A percentile compares a stretch with the other conserved stretches of the same genome.
These are phyloP conservation scores for Penicillium malachiteum DNA, from an alignment of 495 filamentous ascomycete species.

Conservation along the genomic window DNA sequence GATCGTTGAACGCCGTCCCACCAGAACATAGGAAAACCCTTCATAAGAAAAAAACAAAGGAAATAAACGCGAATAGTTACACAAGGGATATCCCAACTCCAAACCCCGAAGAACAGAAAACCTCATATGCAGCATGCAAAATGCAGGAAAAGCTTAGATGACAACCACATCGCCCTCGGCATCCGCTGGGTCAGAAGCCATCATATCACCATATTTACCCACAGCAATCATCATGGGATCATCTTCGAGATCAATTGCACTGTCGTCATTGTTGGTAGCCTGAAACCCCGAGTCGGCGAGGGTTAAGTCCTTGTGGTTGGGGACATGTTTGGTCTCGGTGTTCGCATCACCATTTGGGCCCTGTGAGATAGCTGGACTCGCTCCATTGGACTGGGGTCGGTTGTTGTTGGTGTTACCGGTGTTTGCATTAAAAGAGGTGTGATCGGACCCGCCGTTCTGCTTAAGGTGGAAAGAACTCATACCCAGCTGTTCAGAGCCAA, in stretches of 20 bases:
- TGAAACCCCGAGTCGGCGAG: constrained; percentile 35
- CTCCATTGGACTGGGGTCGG: constrained; percentile 7
- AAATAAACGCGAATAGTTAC: constrained; percentile 16
- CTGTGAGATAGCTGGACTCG: constrained; percentile 10
- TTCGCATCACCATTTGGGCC: constrained; percentile 15
- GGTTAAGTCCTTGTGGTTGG: constrained; percentile 21
- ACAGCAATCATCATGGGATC: constrained; percentile 48
- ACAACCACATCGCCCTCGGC: constrained; percentile 51
- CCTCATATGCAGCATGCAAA: constrained; percentile 5
- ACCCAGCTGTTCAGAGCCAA: constrained; percentile 27
- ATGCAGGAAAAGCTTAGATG: constrained; percentile 33
- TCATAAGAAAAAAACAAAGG: constrained; percentile 9
- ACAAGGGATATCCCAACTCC: constrained; percentile 23
- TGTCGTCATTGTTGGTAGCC: constrained; percentile 46
- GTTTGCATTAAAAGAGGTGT: constrained; percentile 12
- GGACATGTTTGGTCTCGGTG: constrained; percentile 16
- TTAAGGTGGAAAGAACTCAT: constrained; percentile 27
- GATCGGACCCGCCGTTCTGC: constrained; percentile 8
- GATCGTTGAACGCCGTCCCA: constrained; percentile 22
- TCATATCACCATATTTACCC: constrained; percentile 51
- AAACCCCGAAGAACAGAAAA: constrained; percentile 12
- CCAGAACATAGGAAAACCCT: constrained; percentile 15
- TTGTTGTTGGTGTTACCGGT: constrained; percentile 6
- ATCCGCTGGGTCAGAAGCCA: constrained; percentile 49
- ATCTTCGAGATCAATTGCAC: constrained; percentile 49